Conservation (phyloP, 495 filamentous ascomycete genomes). For the Aspergillus sclerotiicarbonarius region DNA sequence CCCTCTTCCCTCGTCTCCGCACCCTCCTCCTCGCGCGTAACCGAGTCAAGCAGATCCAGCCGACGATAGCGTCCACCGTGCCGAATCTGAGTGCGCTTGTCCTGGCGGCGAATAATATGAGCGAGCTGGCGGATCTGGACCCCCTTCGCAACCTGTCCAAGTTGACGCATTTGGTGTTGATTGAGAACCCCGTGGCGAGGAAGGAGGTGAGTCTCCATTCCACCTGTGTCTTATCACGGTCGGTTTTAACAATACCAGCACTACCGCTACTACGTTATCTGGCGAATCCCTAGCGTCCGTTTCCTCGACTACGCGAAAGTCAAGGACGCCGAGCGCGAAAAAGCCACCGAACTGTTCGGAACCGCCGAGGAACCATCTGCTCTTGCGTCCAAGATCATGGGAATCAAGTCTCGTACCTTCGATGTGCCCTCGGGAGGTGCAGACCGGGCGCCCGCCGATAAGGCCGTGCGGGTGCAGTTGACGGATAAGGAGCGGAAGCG, state of each 20-base stretch:
- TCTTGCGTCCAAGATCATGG: slow-evolving; percentile 85
- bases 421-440: slow-evolving; percentile 55
- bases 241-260: slow-evolving; percentile 50
- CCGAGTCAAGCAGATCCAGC: slow-evolving; percentile 76
- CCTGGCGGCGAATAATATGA: slow-evolving; percentile 71
- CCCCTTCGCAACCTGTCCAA: slow-evolving; percentile 64
- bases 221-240: background rate
- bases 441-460: slow-evolving; percentile 50
- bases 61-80: slow-evolving; percentile 64
- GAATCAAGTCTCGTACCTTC: slow-evolving; percentile 80
- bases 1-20: slow-evolving; percentile 80
- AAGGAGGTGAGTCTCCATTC: slow-evolving; percentile 69
- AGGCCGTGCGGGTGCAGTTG: slow-evolving; percentile 66
- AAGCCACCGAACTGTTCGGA: slow-evolving; percentile 80
- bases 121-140: slow-evolving; percentile 84
- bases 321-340: slow-evolving; percentile 74
- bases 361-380: slow-evolving; percentile 70
- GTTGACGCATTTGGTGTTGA: slow-evolving; percentile 75
- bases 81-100: slow-evolving; percentile 78
- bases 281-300: slow-evolving; percentile 76
- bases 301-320: slow-evolving; percentile 95
- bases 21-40: slow-evolving; percentile 90
- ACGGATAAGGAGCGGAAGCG: slow-evolving; percentile 68
- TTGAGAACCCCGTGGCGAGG: slow-evolving; percentile 85
- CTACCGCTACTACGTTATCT: slow-evolving; percentile 90